Conservation (phyloP, 2,329 filamentous ascomycete species). For the Paradendryphiella salina region DNA sequence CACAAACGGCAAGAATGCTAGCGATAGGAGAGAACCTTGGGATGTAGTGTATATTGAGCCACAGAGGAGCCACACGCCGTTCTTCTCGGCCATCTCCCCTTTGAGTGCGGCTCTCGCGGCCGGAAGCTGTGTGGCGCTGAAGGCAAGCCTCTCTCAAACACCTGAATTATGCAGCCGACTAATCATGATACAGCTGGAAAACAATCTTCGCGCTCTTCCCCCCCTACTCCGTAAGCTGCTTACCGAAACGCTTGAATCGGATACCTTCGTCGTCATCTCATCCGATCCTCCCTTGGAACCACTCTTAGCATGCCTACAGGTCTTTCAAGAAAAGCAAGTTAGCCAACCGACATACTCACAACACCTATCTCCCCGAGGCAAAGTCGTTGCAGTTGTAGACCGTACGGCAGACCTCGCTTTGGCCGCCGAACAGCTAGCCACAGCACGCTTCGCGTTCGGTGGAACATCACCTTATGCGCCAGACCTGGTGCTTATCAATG, state of each 20-base stretch:
- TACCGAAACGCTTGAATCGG: slow-evolving; percentile 50
- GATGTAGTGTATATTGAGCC: slow-evolving; percentile 57
- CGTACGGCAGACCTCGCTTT: slow-evolving; percentile 59
- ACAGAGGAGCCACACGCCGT: slow-evolving; percentile 50
- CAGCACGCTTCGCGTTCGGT: slow-evolving; percentile 59
- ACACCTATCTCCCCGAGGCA: slow-evolving; percentile 43
- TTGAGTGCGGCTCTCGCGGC: slow-evolving; percentile 55
- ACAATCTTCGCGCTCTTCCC: slow-evolving; percentile 46
- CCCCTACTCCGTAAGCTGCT: slow-evolving; percentile 48
- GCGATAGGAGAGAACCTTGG: slow-evolving; percentile 38
- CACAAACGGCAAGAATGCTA: slow-evolving; percentile 47
- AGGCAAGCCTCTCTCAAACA: slow-evolving; percentile 42
- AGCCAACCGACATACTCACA: slow-evolving; percentile 29
- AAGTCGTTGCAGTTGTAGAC: slow-evolving; percentile 62
- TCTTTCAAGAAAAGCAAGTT: slow-evolving; percentile 39
- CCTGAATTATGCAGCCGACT: not conserved
- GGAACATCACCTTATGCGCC: slow-evolving; percentile 64
- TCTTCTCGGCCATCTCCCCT: slow-evolving; percentile 45
- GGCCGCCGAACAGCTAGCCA: slow-evolving; percentile 59
- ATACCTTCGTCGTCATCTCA: slow-evolving; percentile 54
- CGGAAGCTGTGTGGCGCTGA: slow-evolving; percentile 57
- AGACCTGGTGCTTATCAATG: slow-evolving; percentile 66
- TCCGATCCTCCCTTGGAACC: slow-evolving; percentile 34
- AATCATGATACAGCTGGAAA: slow-evolving; percentile 42
- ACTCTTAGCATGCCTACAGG: slow-evolving; percentile 31